Evolutionary conservation across 2,329 filamentous ascomycete species (phyloP), one percentile per base, ranked within the genome.

Genomic region (Teratosphaeria destructans): DNA sequence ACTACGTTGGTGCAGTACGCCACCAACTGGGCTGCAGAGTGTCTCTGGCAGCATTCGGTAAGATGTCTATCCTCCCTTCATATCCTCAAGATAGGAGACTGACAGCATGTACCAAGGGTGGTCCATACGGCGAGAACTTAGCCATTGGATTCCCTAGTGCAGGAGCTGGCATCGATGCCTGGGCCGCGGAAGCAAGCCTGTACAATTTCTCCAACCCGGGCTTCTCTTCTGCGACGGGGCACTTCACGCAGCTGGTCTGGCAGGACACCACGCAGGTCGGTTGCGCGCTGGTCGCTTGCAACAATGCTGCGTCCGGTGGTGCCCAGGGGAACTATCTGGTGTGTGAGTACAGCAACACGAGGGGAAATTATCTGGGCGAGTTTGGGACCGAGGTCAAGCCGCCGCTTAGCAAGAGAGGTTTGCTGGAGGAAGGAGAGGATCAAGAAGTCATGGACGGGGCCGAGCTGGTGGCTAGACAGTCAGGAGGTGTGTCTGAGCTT

Each of bases 301-400:
- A 60, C 12, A 67, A 63, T 37, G 57, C 58, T 32, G 60, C 54
- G 0, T 43, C 35, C 12, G 61, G 64, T 27, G 66, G 64, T 14
- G 65, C 64, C 8, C 55, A 66, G 5, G 69, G 70, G 12, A 65
- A 62, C 56, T 67, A 58, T 39, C 43, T 73, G 27, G 72, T 76
- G 0, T 76, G 74, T 66, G 72, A 75, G 62, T 76, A 76, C 59
- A 66, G 62, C 56, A 74, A 73, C 5, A 57, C 65, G 3, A 49
- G 43, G n/a, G 74, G 74, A 0, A 76, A 76, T 57, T 67, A 74
- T 0, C 59, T 68, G 23, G 73, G 71, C 2, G 57, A 66, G 27
- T 76, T 74, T 59, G 59, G 56, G 14, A 57, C 67, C 5, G 74
- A 76, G 61, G 74, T 76, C 3, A 54, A 27, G 68, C 66, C 4